phyloP scores from a whole-genome alignment of 805 yeast species.

The Starmerella apis region DNA sequence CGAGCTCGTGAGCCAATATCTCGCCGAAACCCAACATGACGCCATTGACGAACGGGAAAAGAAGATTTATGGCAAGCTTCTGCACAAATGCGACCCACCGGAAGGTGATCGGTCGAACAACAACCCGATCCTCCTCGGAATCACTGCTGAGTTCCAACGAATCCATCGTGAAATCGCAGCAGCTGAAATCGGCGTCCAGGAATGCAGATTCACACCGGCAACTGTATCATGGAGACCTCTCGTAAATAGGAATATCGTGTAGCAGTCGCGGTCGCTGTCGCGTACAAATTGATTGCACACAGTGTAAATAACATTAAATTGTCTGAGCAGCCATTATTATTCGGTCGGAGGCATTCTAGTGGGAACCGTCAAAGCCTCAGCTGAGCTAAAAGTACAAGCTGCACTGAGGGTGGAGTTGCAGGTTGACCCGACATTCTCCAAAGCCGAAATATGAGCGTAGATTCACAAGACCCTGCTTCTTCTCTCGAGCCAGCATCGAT shows the following conservation, averaged over 20 bases:
- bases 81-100: conserved; percentile 19
- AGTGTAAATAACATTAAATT: no score
- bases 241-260: not conserved
- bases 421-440: not conserved
- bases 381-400: no score
- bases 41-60: conserved; percentile 84
- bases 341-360: no score
- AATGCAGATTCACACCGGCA: not conserved
- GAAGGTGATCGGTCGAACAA: conserved; percentile 8
- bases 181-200: not conserved
- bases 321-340: no score
- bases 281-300: no score
- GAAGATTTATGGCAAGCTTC: conserved; percentile 48
- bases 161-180: not conserved
- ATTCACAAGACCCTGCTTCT: not conserved
- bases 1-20: conserved; percentile 83
- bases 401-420: no score
- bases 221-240: not conserved
- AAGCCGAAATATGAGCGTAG: not conserved
- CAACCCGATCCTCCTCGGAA: conserved; percentile 1
- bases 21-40: conserved; percentile 95
- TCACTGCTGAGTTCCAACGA: conserved; percentile 5
- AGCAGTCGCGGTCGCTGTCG: no score
- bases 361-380: no score
- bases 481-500: not conserved